Percentiles rank a stretch among this genome's conserved stretches.
Evolutionary conservation across 257 asterid genomes (phyloP).

Genomic region (Scutellaria minor): DNA sequence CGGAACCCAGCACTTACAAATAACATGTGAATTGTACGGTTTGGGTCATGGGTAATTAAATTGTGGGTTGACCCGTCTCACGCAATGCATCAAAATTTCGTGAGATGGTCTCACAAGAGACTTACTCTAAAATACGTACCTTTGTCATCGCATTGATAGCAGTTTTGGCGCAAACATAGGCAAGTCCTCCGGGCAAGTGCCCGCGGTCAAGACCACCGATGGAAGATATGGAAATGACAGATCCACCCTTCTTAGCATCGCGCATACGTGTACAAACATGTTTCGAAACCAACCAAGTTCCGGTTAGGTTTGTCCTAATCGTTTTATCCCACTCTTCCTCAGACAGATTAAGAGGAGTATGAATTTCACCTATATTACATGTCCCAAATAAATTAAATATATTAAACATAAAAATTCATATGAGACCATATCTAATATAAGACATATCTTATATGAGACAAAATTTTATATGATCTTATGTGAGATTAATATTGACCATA

Average conservation of each 20-base stretch:
- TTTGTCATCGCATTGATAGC: conserved; percentile 44
- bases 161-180: conserved; percentile 42
- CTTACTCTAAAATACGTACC: conserved; percentile 32
- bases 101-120: too few relatives aligned
- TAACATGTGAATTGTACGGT: too few relatives aligned
- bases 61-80: too few relatives aligned
- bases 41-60: too few relatives aligned
- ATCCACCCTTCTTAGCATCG: conserved; percentile 37
- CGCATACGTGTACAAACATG: conserved; percentile 42
- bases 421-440: too few relatives aligned
- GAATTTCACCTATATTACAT: conserved; percentile 33
- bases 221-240: conserved; percentile 50
- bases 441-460: too few relatives aligned
- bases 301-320: conserved; percentile 42
- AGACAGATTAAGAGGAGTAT: conserved; percentile 36
- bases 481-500: too few relatives aligned
- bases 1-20: too few relatives aligned
- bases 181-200: conserved; percentile 37
- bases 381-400: not conserved
- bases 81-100: too few relatives aligned
- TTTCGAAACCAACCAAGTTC: conserved; percentile 50
- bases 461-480: too few relatives aligned
- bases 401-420: too few relatives aligned
- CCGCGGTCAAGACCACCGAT: conserved; percentile 46
- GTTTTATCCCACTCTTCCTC: conserved; percentile 46